Percentiles rank a stretch among this genome's conserved stretches.
Conservation (phyloP, 768 basidiomycete genomes). For the Lyophyllum decastes region DNA sequence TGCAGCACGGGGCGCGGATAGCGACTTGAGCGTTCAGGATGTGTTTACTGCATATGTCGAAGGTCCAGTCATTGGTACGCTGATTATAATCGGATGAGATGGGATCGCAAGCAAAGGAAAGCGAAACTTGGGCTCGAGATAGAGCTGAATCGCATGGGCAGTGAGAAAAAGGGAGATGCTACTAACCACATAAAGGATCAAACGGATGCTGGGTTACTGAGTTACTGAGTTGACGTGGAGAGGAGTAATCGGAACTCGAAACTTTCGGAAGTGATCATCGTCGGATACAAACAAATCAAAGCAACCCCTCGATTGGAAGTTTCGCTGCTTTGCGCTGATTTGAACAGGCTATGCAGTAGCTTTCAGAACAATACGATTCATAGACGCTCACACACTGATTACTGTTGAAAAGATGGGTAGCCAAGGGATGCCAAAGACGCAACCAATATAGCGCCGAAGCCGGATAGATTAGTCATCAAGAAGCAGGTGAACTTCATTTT, state of each 20-base stretch:
- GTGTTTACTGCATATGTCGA: constrained; percentile 72
- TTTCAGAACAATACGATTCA: not conserved
- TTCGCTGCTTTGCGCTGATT: not conserved
- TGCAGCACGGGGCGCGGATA: constrained; percentile 96
- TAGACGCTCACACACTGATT: not conserved
- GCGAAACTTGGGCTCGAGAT: not conserved
- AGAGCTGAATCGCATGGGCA: no score
- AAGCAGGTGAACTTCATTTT: not conserved
- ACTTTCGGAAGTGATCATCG: not conserved
- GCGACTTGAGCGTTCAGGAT: constrained; percentile 95
- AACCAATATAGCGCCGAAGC: not conserved
- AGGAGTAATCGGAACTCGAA: constrained; percentile 4
- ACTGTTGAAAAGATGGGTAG: not conserved
- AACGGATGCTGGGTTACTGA: no score
- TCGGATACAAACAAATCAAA: constrained; percentile 6
- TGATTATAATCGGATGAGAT: constrained; percentile 19
- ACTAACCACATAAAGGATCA: constrained; percentile 14
- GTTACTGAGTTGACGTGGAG: not conserved
- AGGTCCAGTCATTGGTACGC: constrained; percentile 21
- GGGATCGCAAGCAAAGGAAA: constrained; percentile 1
- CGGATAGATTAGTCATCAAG: constrained; percentile 12
- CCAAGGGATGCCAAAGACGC: not conserved
- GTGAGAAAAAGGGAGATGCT: not conserved
- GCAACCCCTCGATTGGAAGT: not conserved
- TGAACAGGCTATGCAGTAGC: not conserved